Base-by-base conservation (phyloP, 2,329 filamentous ascomycete genomes). In the Chaetomiaceae sp. region DNA sequence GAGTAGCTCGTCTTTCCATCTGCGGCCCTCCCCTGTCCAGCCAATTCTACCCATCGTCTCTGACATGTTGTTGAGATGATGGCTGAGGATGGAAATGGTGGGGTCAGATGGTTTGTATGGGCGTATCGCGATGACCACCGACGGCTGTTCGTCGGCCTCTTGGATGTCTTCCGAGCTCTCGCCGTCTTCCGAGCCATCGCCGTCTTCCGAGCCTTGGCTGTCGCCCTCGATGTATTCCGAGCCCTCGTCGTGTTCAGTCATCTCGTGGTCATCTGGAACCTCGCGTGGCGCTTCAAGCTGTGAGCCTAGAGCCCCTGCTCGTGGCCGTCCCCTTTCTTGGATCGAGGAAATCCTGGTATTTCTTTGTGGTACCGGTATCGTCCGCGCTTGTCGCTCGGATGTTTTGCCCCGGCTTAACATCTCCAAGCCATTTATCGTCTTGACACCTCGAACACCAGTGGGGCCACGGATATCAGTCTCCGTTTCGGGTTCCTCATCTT, bases 11-110 rank as follows among this genome's bases (percentile, higher is more conserved):
- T 19, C 23, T n/a, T 16, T 20, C 51, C 51, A 54, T 9, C 20
- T 40, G 3, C 30, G 14, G 16, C 48, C 48, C 13, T n/a, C 31
- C 4, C 41, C 50, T 7, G 53, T 53, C 55, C 55, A 57, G 5
- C 50, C 53, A 4, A 12, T 19, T 33, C n/a, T 20, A 1, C 53
- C 50, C 44, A 57, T 51, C 19, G 49, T 6, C 4, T 20, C 16
- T 14, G n/a, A 43, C 47, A 57, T 44, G 9, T 31, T 12, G 12
- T 25, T 31, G 14, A 55, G 21, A n/a, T 47, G 41, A 14, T 12
- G n/a, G 31, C 55, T 37, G 14, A 10, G 8, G 4, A 52, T n/a
- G 9, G 20, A 13, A 10, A 50, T 49, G 12, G 27, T 46, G 17
- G n/a, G 38, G 3, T 42, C n/a, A 12, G 20, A 14, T 4, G 13